Conservation (phyloP, 169 alveolate species). For the Cyclospora cayetanensis region DNA sequence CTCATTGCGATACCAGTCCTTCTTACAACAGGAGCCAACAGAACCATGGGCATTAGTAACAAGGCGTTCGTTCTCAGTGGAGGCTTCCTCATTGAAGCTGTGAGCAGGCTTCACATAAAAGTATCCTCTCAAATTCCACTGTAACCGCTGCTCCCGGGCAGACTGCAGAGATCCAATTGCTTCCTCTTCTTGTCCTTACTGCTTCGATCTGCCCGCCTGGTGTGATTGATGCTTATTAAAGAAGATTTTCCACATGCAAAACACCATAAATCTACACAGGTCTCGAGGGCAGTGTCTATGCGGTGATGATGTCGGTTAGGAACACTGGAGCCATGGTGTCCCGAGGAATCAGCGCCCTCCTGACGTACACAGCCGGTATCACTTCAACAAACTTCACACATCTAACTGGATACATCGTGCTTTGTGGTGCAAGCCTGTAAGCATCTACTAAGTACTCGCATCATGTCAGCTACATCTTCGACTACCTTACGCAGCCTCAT, state of each 20-base stretch:
- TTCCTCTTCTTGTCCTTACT: slow-evolving; percentile 95
- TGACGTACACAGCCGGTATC: slow-evolving; percentile 89
- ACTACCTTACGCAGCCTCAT: slow-evolving; percentile 71
- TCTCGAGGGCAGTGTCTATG: slow-evolving; percentile 97
- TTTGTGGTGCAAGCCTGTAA: slow-evolving; percentile 83
- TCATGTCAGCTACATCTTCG: neutral
- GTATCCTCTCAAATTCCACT: neutral
- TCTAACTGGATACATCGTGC: slow-evolving; percentile 88
- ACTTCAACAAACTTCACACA: slow-evolving; percentile 90
- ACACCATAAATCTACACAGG: slow-evolving; percentile 73
- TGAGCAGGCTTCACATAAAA: slow-evolving; percentile 76
- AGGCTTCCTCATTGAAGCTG: slow-evolving; percentile 93
- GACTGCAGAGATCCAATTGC: slow-evolving; percentile 87
- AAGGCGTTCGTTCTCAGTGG: slow-evolving; percentile 91
- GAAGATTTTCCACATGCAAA: neutral
- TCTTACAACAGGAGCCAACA: slow-evolving; percentile 88
- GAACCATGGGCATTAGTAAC: slow-evolving; percentile 89
- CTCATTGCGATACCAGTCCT: slow-evolving; percentile 82
- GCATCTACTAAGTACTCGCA: neutral
- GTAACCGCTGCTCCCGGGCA: neutral
- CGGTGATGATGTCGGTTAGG: slow-evolving; percentile 93
- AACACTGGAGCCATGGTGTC: slow-evolving; percentile 92
- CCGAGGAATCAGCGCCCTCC: slow-evolving; percentile 91
- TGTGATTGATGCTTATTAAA: neutral
- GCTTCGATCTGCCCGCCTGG: slow-evolving; percentile 94